phyloP scores from a whole-genome alignment of 768 basidiomycete species.

The Lentinula edodes region DNA sequence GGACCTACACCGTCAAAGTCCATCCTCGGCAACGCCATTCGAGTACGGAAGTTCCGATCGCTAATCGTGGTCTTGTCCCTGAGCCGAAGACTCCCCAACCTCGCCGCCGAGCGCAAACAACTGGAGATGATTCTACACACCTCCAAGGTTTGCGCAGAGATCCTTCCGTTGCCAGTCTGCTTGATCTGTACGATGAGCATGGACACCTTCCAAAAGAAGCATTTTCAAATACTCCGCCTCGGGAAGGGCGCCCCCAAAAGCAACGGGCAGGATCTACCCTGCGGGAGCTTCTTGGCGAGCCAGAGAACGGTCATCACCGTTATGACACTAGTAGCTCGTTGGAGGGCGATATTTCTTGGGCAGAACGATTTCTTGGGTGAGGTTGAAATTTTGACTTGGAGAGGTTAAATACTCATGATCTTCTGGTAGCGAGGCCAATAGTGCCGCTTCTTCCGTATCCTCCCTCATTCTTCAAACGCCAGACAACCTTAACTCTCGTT shows the following conservation, averaged over 20 bases:
- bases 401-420: background rate
- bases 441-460: conserved; percentile 37
- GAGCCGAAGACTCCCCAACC: conserved; percentile 18
- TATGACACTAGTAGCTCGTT: conserved; percentile 25
- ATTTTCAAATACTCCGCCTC: conserved; percentile 58
- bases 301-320: conserved; percentile 21
- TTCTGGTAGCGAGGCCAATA: conserved; percentile 37
- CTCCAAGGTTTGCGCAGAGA: conserved; percentile 62
- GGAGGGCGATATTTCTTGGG: conserved; percentile 83
- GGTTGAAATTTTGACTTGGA: conserved; percentile 13
- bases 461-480: conserved; percentile 49
- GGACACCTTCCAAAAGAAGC: conserved; percentile 55
- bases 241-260: conserved; percentile 45
- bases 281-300: conserved; percentile 63
- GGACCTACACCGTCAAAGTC: conserved; percentile 72
- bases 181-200: conserved; percentile 69
- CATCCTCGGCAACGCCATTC: conserved; percentile 55
- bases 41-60: conserved; percentile 60
- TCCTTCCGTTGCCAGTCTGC: conserved; percentile 71
- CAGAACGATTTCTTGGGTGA: conserved; percentile 68
- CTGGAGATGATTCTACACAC: conserved; percentile 36
- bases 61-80: conserved; percentile 36
- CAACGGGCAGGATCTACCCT: conserved; percentile 67
- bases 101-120: conserved; percentile 22
- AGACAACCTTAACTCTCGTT: conserved; percentile 34